Conservation (phyloP, 2,329 filamentous ascomycete species). For the Aspergillus caelatus region DNA sequence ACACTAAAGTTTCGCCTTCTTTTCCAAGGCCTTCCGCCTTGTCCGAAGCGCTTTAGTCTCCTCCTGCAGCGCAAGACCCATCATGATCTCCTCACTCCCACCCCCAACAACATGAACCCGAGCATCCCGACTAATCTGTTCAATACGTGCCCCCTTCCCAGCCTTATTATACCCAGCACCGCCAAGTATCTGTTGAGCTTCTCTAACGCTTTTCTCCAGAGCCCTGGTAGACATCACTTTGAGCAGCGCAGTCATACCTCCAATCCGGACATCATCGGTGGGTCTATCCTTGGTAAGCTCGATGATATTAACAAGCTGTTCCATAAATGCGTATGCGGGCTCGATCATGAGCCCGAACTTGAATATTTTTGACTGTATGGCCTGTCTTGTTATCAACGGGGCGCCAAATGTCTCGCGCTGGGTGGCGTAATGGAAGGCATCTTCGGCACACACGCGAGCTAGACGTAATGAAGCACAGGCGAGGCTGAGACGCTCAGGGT, state of each 20-base stretch:
- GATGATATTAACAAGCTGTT: constrained; percentile 62
- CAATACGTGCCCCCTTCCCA: constrained; percentile 54
- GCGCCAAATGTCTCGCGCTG: constrained; percentile 67
- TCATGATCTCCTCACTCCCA: constrained; percentile 45
- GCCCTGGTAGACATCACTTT: constrained; percentile 58
- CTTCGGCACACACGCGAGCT: constrained; percentile 61
- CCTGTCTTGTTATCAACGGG: constrained; percentile 60
- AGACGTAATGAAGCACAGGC: constrained; percentile 65
- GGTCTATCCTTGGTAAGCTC: constrained; percentile 46
- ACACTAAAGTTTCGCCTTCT: constrained; percentile 26
- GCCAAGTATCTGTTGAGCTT: constrained; percentile 60
- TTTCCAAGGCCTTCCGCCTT: constrained; percentile 31
- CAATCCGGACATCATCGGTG: constrained; percentile 47
- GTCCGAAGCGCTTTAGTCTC: constrained; percentile 35
- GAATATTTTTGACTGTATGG: constrained; percentile 63
- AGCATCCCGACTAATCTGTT: constrained; percentile 57
- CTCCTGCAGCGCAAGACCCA: constrained; percentile 36
- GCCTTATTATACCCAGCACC: constrained; percentile 56
- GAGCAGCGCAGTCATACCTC: constrained; percentile 55
- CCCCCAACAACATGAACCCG: constrained; percentile 50
- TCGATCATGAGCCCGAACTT: constrained; percentile 63
- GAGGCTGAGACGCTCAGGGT: constrained; percentile 72
- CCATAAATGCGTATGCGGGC: constrained; percentile 63
- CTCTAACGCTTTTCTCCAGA: constrained; percentile 56
- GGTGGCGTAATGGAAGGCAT: constrained; percentile 65